phyloP scores from a whole-genome alignment of 306 rosid species.

The Fragaria ananassa region DNA sequence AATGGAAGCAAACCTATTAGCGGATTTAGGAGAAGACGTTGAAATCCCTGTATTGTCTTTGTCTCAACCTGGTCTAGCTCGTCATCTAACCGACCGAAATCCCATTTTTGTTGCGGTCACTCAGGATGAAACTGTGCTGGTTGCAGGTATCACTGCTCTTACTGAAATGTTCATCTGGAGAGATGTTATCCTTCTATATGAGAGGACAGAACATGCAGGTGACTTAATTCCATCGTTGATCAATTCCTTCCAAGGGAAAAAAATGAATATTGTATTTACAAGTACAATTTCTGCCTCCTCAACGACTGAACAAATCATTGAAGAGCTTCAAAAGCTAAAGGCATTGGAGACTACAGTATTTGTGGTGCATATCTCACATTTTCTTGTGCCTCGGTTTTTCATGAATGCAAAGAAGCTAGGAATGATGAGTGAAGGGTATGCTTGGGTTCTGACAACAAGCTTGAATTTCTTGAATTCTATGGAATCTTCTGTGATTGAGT shows the following conservation, averaged over 20 bases:
- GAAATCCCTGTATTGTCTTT: conserved; percentile 19
- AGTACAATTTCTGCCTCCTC: not conserved
- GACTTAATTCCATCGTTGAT: not conserved
- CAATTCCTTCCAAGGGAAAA: not conserved
- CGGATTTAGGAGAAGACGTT: conserved; percentile 19
- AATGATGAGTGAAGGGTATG: conserved; percentile 9
- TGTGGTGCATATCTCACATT: conserved; percentile 7
- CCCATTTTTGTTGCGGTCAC: conserved; percentile 14
- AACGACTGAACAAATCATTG: not conserved
- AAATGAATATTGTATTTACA: not conserved
- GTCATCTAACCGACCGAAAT: not conserved
- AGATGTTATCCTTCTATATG: conserved; percentile 12
- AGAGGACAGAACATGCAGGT: not conserved
- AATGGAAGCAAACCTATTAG: conserved; percentile 24
- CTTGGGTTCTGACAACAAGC: conserved; percentile 8
- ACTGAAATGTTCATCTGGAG: conserved; percentile 13
- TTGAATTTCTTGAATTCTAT: not conserved
- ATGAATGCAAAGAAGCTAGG: not conserved
- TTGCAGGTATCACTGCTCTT: not conserved
- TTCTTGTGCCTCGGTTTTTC: not conserved
- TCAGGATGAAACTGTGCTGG: not conserved
- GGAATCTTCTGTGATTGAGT: not conserved
- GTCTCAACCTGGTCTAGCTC: not conserved
- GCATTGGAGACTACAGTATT: not conserved
- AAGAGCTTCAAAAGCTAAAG: conserved; percentile 7